Percentiles rank a stretch among this genome's conserved stretches.
Evolutionary conservation across 345 rosid genomes (phyloP).

Genomic region (Pugionium cornutum): DNA sequence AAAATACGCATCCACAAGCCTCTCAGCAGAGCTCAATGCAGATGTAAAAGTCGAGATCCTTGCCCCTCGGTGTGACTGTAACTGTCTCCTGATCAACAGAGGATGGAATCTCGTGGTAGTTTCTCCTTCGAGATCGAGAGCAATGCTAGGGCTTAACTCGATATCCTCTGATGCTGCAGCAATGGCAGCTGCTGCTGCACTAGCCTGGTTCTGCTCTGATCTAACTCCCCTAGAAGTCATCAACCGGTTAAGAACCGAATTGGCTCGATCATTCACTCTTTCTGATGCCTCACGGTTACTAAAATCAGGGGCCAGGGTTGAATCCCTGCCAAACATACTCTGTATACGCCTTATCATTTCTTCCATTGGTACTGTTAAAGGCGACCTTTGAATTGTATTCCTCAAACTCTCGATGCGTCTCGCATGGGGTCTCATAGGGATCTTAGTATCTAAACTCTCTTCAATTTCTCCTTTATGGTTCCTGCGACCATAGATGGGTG

Average conservation of each 20-base stretch:
- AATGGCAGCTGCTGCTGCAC: conserved; percentile 45
- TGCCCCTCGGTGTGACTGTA: conserved; percentile 64
- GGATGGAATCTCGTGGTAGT: conserved; percentile 54
- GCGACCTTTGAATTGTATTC: conserved; percentile 66
- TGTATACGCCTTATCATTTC: conserved; percentile 82
- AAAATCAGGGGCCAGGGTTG: conserved; percentile 49
- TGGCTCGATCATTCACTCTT: conserved; percentile 49
- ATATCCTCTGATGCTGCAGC: conserved; percentile 54
- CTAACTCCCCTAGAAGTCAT: conserved; percentile 72
- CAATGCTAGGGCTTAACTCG: conserved; percentile 51
- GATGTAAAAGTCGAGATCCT: conserved; percentile 48
- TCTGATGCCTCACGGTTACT: conserved; percentile 50
- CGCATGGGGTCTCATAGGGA: conserved; percentile 80
- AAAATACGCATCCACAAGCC: conserved; percentile 57
- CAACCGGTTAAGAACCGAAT: conserved; percentile 57
- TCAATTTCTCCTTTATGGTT: conserved; percentile 53
- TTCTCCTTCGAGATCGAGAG: conserved; percentile 54
- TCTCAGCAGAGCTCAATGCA: conserved; percentile 58
- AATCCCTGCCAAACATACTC: conserved; percentile 67
- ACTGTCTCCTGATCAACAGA: conserved; percentile 53
- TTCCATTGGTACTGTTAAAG: conserved; percentile 68
- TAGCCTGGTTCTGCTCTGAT: conserved; percentile 59
- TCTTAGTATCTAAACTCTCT: conserved; percentile 61
- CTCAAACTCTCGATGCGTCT: conserved; percentile 86
- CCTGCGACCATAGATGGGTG: conserved; percentile 86